Percentiles rank a stretch among this genome's conserved stretches.
phyloP scores from a whole-genome alignment of 2,329 filamentous ascomycete species.

The Calonectria naviculata region DNA sequence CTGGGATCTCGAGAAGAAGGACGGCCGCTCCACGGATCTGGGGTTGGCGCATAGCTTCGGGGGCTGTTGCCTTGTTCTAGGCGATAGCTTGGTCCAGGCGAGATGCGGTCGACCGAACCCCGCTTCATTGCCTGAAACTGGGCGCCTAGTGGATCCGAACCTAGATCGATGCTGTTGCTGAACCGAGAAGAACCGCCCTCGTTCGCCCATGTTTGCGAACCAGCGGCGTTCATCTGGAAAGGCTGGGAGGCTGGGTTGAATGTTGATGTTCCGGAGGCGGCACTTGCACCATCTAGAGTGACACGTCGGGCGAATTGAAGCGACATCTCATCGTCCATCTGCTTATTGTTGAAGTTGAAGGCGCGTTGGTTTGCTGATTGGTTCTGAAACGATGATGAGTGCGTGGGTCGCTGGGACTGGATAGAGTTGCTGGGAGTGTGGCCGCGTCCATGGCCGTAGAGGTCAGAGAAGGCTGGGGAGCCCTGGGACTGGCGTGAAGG shows the following conservation, averaged over 20 bases:
- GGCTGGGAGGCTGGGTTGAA: slow-evolving; percentile 48
- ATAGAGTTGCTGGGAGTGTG: slow-evolving; percentile 58
- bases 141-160: slow-evolving; percentile 43
- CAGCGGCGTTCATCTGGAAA: slow-evolving; percentile 61
- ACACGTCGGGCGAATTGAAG: slow-evolving; percentile 48
- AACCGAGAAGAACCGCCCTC: slow-evolving; percentile 41
- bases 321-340: slow-evolving; percentile 52
- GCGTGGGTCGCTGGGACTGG: slow-evolving; percentile 59
- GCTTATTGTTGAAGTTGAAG: slow-evolving; percentile 50
- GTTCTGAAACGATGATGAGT: slow-evolving; percentile 59
- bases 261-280: slow-evolving; percentile 25
- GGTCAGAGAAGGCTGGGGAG: slow-evolving; percentile 50
- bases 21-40: slow-evolving; percentile 53
- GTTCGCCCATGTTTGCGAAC: slow-evolving; percentile 57
- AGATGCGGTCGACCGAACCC: slow-evolving; percentile 52
- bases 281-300: slow-evolving; percentile 45
- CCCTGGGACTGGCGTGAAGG: slow-evolving; percentile 65
- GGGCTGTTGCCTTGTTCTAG: slow-evolving; percentile 42
- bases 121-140: slow-evolving; percentile 47
- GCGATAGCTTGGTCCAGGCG: slow-evolving; percentile 45
- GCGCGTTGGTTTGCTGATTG: slow-evolving; percentile 52
- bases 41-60: slow-evolving; percentile 41
- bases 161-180: slow-evolving; percentile 45
- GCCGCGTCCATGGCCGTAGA: slow-evolving; percentile 41
- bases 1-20: slow-evolving; percentile 47